phyloP scores from a whole-genome alignment of 352 stramenopile genomes.

The Halophytophthora polymorphica region DNA sequence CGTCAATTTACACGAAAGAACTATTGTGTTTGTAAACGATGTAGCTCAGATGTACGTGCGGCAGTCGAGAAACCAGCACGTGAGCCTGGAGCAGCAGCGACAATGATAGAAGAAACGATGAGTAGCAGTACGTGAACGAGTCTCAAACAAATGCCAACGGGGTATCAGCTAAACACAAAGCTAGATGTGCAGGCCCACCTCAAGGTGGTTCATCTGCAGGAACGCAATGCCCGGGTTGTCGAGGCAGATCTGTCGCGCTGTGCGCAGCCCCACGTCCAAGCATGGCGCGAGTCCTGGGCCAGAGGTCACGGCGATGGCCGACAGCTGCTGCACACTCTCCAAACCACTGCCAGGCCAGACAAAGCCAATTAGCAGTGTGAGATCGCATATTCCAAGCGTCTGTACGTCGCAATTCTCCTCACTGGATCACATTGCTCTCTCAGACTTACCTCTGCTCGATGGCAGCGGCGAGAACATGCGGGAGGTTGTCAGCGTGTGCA shows the following conservation, averaged over 20 bases:
- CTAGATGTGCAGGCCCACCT: slow-evolving; percentile 42
- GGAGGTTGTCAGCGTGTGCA: slow-evolving; percentile 94
- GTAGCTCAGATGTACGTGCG: slow-evolving; percentile 32
- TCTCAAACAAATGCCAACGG: background rate
- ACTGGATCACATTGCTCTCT: slow-evolving; percentile 2
- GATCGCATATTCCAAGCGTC: background rate
- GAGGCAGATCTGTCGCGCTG: slow-evolving; percentile 78
- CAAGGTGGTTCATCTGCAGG: slow-evolving; percentile 96
- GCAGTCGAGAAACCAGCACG: slow-evolving; percentile 92
- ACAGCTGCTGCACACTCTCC: slow-evolving; percentile 76
- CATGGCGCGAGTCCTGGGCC: slow-evolving; percentile 97
- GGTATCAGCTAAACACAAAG: no score
- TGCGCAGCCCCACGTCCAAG: slow-evolving; percentile 92
- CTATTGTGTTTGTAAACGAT: background rate
- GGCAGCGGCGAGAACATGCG: slow-evolving; percentile 90
- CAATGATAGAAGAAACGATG: background rate
- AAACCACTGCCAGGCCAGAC: slow-evolving; percentile 43
- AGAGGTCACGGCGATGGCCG: slow-evolving; percentile 95
- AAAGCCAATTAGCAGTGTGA: background rate
- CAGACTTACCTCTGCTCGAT: slow-evolving; percentile 82
- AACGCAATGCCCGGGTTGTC: slow-evolving; percentile 90
- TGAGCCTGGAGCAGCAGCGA: slow-evolving; percentile 71
- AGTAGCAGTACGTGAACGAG: background rate
- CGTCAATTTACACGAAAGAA: background rate
- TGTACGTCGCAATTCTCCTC: no score